Percentiles rank a stretch among this genome's conserved stretches.
Conservation (phyloP, 768 basidiomycete genomes). For the Rhodotorula sphaerocarpa region DNA sequence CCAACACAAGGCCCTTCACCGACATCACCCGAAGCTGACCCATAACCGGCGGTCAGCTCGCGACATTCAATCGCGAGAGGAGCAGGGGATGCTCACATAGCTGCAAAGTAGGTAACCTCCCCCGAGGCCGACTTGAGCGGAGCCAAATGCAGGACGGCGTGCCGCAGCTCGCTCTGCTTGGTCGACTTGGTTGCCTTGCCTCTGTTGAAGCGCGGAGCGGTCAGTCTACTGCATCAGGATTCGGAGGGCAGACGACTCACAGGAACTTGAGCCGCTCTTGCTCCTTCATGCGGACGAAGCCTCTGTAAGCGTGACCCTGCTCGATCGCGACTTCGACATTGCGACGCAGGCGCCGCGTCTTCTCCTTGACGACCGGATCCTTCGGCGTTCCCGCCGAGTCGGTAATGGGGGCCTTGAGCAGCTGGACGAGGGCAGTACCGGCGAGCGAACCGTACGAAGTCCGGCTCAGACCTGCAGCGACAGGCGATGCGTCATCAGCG, state of each 20-base stretch:
- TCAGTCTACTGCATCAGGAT: background rate
- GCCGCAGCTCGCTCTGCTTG: background rate
- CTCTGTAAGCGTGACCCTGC: background rate
- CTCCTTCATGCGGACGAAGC: background rate
- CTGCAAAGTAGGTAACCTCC: slow-evolving; percentile 1
- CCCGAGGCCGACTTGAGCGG: slow-evolving; percentile 1
- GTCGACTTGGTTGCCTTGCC: background rate
- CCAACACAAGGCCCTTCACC: no score
- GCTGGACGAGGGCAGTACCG: background rate
- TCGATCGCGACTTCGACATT: slow-evolving; percentile 9
- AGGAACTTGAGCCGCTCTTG: background rate
- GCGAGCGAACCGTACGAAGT: background rate
- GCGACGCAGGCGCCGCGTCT: slow-evolving; percentile 1
- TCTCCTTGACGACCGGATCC: background rate
- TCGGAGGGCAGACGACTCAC: background rate
- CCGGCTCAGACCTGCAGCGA: background rate
- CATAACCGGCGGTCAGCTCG: background rate
- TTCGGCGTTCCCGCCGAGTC: no score
- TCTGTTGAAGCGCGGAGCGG: background rate
- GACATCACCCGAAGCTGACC: no score
- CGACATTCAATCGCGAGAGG: background rate
- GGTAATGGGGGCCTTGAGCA: background rate
- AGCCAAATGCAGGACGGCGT: slow-evolving; percentile 4
- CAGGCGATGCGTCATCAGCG: no score
- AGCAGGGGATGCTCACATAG: slow-evolving; percentile 12